These are phyloP conservation scores for Balansia obtecta DNA, from an alignment of 2,329 filamentous ascomycete genomes.

Conservation along the genomic window DNA sequence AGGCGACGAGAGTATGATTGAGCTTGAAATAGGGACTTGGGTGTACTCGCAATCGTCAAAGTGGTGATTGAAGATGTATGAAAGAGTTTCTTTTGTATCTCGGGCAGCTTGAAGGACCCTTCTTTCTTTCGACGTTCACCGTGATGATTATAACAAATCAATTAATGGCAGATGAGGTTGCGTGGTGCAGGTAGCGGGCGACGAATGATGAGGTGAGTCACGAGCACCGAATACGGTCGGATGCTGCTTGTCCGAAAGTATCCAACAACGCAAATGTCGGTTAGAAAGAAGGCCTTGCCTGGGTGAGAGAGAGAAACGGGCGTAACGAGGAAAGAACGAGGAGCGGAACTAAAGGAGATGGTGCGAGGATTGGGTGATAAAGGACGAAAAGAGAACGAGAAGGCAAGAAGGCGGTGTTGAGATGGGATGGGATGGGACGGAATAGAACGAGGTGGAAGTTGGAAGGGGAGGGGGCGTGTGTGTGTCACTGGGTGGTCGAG, in stretches of 20 bases:
- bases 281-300: constrained; percentile 23
- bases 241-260: neutral
- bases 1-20: neutral
- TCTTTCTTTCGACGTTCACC: constrained; percentile 21
- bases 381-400: constrained; percentile 14
- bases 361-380: constrained; percentile 17
- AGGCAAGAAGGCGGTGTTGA: constrained; percentile 23
- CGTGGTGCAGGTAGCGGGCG: constrained; percentile 12
- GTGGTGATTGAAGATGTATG: neutral
- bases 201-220: constrained; percentile 7
- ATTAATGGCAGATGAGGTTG: constrained; percentile 10
- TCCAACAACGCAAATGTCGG: constrained; percentile 21
- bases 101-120: constrained; percentile 10
- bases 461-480: constrained; percentile 14
- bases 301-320: constrained; percentile 8
- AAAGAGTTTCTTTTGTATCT: neutral
- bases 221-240: neutral
- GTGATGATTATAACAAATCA: constrained; percentile 5
- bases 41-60: neutral
- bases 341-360: constrained; percentile 16
- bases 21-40: neutral
- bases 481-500: constrained; percentile 12
- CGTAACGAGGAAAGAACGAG: constrained; percentile 8
- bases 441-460: constrained; percentile 22
- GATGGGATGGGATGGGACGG: constrained; percentile 19